A percentile compares a stretch with the other conserved stretches of the same genome.
phyloP scores from a whole-genome alignment of 805 yeast species.

The Starmera dryadoides region DNA sequence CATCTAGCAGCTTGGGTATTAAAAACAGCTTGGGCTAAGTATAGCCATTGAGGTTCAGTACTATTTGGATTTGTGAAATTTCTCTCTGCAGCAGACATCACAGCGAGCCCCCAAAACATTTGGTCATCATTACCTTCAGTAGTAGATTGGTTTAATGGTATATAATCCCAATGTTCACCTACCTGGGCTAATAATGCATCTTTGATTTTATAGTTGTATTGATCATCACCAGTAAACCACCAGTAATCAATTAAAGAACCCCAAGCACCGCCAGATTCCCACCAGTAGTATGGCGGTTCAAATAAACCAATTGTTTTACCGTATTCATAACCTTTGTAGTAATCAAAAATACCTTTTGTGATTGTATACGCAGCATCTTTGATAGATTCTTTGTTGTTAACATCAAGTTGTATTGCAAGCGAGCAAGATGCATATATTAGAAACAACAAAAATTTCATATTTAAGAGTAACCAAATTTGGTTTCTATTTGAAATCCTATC shows the following conservation, averaged over 20 bases:
- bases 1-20: constrained; percentile 87
- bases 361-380: constrained; percentile 50
- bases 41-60: constrained; percentile 68
- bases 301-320: constrained; percentile 90
- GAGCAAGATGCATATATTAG: too few relatives aligned
- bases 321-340: constrained; percentile 57
- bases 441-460: neutral
- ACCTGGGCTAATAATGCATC: constrained; percentile 66
- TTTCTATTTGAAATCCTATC: too few relatives aligned
- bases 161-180: constrained; percentile 67
- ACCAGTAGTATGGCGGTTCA: constrained; percentile 90
- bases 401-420: constrained; percentile 1
- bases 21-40: constrained; percentile 81
- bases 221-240: constrained; percentile 59
- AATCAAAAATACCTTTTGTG: constrained; percentile 71
- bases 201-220: constrained; percentile 52
- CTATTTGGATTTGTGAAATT: constrained; percentile 67
- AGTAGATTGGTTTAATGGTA: constrained; percentile 81
- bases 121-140: constrained; percentile 98
- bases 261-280: constrained; percentile 98
- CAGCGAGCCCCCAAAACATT: constrained; percentile 94
- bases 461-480: too few relatives aligned
- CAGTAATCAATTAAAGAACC: constrained; percentile 79
- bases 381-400: constrained; percentile 13
- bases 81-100: constrained; percentile 86